Evolutionary conservation across 2,329 filamentous ascomycete genomes (phyloP).

Genomic region (Cladophialophora yegresii): DNA sequence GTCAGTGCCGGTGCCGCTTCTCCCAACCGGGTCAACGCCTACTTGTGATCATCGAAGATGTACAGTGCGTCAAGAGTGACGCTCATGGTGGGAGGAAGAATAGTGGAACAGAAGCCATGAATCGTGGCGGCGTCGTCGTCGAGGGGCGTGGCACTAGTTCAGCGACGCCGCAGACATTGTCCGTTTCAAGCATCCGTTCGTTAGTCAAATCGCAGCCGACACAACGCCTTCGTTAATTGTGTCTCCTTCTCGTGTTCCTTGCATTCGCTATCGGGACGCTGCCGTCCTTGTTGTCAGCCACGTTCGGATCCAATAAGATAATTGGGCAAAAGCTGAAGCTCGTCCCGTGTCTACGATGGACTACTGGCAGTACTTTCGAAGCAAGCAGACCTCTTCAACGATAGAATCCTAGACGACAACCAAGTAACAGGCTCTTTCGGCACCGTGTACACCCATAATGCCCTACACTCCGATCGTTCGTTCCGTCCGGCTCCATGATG

Average conservation of each 20-base stretch:
- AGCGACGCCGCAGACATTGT: not conserved
- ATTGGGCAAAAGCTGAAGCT: not conserved
- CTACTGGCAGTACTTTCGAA: not conserved
- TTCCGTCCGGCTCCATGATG: too few species aligned
- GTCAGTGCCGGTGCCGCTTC: slow-evolving; percentile 21
- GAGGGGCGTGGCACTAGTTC: not conserved
- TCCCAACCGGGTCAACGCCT: slow-evolving; percentile 40
- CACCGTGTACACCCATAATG: too few species aligned
- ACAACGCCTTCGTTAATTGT: not conserved
- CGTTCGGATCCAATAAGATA: not conserved
- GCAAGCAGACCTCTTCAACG: not conserved
- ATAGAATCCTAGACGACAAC: not conserved
- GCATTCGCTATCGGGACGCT: not conserved
- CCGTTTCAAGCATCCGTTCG: not conserved
- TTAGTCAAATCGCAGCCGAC: not conserved
- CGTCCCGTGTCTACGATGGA: not conserved
- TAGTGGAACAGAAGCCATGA: not conserved
- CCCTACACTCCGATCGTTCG: too few species aligned
- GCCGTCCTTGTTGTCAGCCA: not conserved
- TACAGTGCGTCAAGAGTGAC: slow-evolving; percentile 92
- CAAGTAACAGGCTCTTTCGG: too few species aligned
- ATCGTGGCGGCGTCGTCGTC: not conserved
- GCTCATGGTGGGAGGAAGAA: slow-evolving; percentile 62
- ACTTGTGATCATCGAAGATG: slow-evolving; percentile 96
- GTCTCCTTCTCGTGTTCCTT: not conserved